Conservation (phyloP, 768 basidiomycete genomes). For the Tremella fuciformis region DNA sequence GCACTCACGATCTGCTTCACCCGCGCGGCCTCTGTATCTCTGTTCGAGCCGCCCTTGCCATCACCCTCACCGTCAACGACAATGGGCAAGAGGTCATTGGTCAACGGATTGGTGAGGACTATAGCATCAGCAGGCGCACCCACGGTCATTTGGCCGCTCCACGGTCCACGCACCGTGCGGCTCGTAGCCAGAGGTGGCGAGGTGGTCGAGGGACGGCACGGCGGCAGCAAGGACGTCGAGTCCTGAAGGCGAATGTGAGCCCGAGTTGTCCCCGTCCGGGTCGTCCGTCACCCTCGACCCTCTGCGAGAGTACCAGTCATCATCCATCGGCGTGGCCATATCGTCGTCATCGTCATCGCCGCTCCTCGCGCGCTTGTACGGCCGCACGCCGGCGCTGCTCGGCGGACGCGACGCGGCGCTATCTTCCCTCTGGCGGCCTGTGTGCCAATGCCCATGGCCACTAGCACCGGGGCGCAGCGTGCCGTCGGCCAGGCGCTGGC, state of each 20-base stretch:
- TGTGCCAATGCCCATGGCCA: too few relatives aligned
- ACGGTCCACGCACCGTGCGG: slow-evolving; percentile 15
- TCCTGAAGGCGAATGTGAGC: not conserved
- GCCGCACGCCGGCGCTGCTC: too few relatives aligned
- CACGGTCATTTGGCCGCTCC: not conserved
- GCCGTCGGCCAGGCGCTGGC: too few relatives aligned
- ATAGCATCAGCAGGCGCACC: not conserved
- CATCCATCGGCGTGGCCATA: too few relatives aligned
- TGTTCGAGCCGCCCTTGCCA: slow-evolving; percentile 8
- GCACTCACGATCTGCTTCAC: slow-evolving; percentile 23
- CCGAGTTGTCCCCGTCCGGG: too few relatives aligned
- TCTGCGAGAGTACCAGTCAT: too few relatives aligned
- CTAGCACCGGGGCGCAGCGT: too few relatives aligned
- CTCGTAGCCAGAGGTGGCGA: slow-evolving; percentile 14
- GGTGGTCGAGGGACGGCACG: slow-evolving; percentile 21
- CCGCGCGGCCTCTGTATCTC: not conserved
- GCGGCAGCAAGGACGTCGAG: slow-evolving; percentile 10
- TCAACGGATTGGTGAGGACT: slow-evolving; percentile 26
- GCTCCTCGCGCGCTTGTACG: too few relatives aligned
- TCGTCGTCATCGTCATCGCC: too few relatives aligned
- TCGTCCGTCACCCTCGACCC: too few relatives aligned
- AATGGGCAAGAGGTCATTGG: slow-evolving; percentile 31
- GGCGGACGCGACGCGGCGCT: too few relatives aligned
- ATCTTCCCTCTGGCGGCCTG: too few relatives aligned
- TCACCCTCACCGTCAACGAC: slow-evolving; percentile 18